Percentiles rank a stretch among this genome's conserved stretches.
These are phyloP conservation scores for Vanrija humicola DNA, from an alignment of 1,284 basidiomycete genomes.

Conservation along the genomic window DNA sequence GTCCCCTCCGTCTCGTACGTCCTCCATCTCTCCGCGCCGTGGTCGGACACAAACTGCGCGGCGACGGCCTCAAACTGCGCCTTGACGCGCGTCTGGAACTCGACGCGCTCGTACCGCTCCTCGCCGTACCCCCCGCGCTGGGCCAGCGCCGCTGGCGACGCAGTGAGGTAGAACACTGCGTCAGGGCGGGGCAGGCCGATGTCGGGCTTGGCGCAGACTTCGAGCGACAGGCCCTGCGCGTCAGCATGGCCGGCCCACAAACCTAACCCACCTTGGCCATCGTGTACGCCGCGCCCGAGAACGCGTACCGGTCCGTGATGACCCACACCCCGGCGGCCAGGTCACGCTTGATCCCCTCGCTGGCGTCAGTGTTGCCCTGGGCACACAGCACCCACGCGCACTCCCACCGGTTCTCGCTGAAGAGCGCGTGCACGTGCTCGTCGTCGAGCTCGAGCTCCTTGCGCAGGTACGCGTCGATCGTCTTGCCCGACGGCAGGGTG, in stretches of 20 bases:
- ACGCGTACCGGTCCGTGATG: slow-evolving; percentile 92
- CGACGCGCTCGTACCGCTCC: neutral
- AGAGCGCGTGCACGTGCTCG: slow-evolving; percentile 86
- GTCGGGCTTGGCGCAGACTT: slow-evolving; percentile 85
- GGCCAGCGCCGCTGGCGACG: slow-evolving; percentile 67
- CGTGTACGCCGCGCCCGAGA: slow-evolving; percentile 94
- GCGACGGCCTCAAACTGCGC: slow-evolving; percentile 63
- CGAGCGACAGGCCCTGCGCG: slow-evolving; percentile 53
- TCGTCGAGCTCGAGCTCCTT: slow-evolving; percentile 83
- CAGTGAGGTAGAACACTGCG: slow-evolving; percentile 79
- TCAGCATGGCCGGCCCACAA: no score
- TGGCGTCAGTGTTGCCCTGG: no score
- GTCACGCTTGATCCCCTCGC: slow-evolving; percentile 61
- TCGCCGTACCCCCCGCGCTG: slow-evolving; percentile 64
- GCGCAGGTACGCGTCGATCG: slow-evolving; percentile 90
- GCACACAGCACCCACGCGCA: slow-evolving; percentile 63
- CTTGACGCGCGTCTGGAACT: slow-evolving; percentile 55
- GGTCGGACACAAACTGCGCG: slow-evolving; percentile 10
- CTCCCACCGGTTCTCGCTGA: slow-evolving; percentile 97
- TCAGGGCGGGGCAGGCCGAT: slow-evolving; percentile 83
- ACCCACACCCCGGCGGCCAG: slow-evolving; percentile 67
- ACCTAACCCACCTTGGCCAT: slow-evolving; percentile 70
- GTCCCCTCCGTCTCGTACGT: slow-evolving; percentile 62
- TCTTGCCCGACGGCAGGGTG: slow-evolving; percentile 82
- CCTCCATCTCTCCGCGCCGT: slow-evolving; percentile 55